Base-by-base conservation (phyloP, 148 eudicot species). In the Talinum fruticosum region DNA sequence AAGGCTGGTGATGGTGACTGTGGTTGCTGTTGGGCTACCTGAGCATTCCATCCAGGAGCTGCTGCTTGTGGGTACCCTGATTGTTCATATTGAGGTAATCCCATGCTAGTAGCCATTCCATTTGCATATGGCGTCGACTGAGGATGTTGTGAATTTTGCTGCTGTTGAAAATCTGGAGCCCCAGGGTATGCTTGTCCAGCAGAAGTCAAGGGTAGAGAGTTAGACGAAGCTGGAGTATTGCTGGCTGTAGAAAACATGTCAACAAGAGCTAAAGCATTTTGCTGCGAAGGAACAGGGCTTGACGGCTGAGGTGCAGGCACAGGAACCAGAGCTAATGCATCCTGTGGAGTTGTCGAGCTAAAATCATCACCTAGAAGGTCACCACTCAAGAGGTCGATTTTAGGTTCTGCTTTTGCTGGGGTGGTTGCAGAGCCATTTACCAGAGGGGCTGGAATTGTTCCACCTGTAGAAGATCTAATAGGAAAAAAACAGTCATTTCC, bases 241-340 rank as follows among this genome's bases (percentile, higher is more conserved):
- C 79, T 88, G 80, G 71, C 80, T 26, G 77, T 80, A 54, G 94
- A 78, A 78, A 91, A 92, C 96, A 95, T 88, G 84, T 92, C 93
- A 37, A 91, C 85, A 76, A 95, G 91, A 79, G 97, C 99, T 71
- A 95, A 87, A 80, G 99, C 92, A 83, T 95, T 91, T 75, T 88
- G 87, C 72, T 87, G 85, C 65, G 90, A 86, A 62, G 89, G 79
- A 37, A 83, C 85, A 38, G 99, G 97, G 83, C 84, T 88, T 38
- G 84, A 41, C 37, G 97, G 79, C 81, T 83, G 90, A n/a, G 94
- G 86, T 76, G 84, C 92, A 77, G 93, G 87, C 59, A 88, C 87
- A 8, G 99, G 99, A 71, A 96, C 97, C 77, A 96, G 84, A 34
- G 97, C 99, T 73, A 92, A 84, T 2, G 88, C 70, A 82, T 90